Evolutionary conservation across 768 basidiomycete species (phyloP), one percentile per base, ranked within the genome.

Genomic region (Tulasnella sp.): DNA sequence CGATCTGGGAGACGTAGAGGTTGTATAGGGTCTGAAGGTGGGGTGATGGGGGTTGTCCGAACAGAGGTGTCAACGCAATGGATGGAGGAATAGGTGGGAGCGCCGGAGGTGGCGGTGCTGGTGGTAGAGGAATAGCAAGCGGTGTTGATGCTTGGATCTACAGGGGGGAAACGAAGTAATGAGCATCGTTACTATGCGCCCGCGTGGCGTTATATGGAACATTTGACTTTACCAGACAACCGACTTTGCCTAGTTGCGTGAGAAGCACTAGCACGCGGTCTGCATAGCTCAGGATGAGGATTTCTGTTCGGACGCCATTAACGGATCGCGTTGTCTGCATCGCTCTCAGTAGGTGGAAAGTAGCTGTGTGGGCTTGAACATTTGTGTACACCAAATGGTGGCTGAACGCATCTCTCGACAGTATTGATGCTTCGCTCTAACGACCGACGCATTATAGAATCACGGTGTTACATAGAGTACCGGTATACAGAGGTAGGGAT

Each of bases 221-320:
- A 48, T 19, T 27, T 30, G 42, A 65, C 72, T 69, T n/a, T 68
- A 94, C 92, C 73, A 98, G 68, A 67, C 78, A 82, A 58, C 93
- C 93, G 11, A 94, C 84, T 79, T 92, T 93, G 41, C 88, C 87
- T 62, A 90, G 69, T 70, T 98, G 93, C 1, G 91, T 92, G 54
- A 97, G 76, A 22, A 96, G 75, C n/a, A 96, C 83, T 19, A 98
- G 74, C 11, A 81, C 73, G 24, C 90, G 78, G 71, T 97, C 93
- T 54, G 80, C 78, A 68, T 81, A 98, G 0, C 75, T 73, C 66
- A 96, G 91, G 5, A 93, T 68, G 46, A 92, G 64, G 15, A 96
- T 72, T 56, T 93, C 83, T 1, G 90, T 96, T 17, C 68, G 70
- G 11, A 75, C 70, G 11, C 80, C 85, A 45, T 78, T 68, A 10